Base-by-base conservation (phyloP, 1,284 basidiomycete species). In the Inonotus hispidus region DNA sequence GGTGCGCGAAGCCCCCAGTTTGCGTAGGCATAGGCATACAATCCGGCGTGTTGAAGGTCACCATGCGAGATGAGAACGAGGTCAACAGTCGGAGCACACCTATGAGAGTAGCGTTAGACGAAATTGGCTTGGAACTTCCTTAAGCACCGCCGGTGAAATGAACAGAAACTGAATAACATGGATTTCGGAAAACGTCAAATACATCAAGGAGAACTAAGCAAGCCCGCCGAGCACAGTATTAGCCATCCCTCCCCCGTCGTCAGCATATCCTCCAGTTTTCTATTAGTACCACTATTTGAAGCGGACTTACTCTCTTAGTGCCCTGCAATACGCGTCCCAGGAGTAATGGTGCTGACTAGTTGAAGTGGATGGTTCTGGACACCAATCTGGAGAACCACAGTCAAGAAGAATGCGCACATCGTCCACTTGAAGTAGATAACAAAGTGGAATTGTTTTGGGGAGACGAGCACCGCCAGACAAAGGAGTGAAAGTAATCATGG, bases 401-500 rank as follows among this genome's bases (percentile, higher is more conserved):
- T 99, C 97, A 60, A 99, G 82, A 37, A 99, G 82, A 68, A 99
- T 93, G 58, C 87, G 83, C 27, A 97, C 89, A 74, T 96, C 93
- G 78, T 99, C 97, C 61, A 99, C 86, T 71, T 98, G 90, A 23
- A 99, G 82, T 45, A 98, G 79, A 73, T 98, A 98, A 19, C 85
- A 82, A 38, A 93, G 77, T 1, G 90, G 89, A 10, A 79, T 79
- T 5, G 85, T 83, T 57, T 79, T 77, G 1, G 84, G 79, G 1
- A 87, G 85, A 57, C 82, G 81, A 45, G 92, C 90, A 53, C 92
- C 86, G 38, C 93, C 91, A 29, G 92, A 90, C 45, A 95, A 77
- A 1, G 93, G 90, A n/a, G 89, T 93, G 73, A 96, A 93, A 37
- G 91, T 95, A 75, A 96, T 93, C 93, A 95, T 95, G n/a, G 32